Percentiles rank a stretch among this genome's conserved stretches.
phyloP scores from a whole-genome alignment of 2,329 filamentous ascomycete species.

The Drechslera avenae region DNA sequence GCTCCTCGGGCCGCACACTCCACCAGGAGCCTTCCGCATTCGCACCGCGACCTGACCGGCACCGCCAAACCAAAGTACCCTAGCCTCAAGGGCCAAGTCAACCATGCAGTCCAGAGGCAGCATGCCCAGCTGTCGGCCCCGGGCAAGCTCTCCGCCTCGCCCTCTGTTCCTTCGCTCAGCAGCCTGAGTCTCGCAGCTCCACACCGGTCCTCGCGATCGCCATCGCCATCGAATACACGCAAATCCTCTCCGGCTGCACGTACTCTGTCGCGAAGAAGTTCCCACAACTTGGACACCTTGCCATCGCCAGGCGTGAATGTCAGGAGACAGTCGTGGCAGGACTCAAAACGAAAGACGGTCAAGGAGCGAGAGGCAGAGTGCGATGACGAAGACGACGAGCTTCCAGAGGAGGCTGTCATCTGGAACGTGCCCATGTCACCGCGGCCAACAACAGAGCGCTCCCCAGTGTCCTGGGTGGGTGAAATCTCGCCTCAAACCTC shows the following conservation, averaged over 20 bases:
- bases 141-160: constrained; percentile 49
- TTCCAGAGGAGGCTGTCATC: constrained; percentile 77
- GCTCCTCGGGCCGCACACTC: constrained; percentile 28
- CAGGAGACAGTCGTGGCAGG: constrained; percentile 67
- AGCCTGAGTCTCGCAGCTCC: constrained; percentile 40
- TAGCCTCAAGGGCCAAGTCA: constrained; percentile 49
- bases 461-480: constrained; percentile 42
- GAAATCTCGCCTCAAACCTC: constrained; percentile 38
- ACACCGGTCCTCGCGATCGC: constrained; percentile 43
- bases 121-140: constrained; percentile 48
- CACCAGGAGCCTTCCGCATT: constrained; percentile 22
- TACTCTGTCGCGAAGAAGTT: constrained; percentile 42
- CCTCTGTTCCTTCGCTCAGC: constrained; percentile 43
- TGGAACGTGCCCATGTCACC: constrained; percentile 85
- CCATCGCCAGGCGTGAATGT: constrained; percentile 39
- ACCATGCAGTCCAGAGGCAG: constrained; percentile 33
- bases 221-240: constrained; percentile 41
- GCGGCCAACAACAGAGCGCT: constrained; percentile 46
- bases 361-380: constrained; percentile 78
- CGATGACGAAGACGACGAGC: constrained; percentile 70
- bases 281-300: constrained; percentile 37
- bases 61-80: constrained; percentile 46
- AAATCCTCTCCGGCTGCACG: constrained; percentile 33
- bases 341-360: constrained; percentile 66
- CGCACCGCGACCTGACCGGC: constrained; percentile 46